Evolutionary conservation across 495 filamentous ascomycete genomes (phyloP).

Genomic region (Melanomma pulvis-pyrius): DNA sequence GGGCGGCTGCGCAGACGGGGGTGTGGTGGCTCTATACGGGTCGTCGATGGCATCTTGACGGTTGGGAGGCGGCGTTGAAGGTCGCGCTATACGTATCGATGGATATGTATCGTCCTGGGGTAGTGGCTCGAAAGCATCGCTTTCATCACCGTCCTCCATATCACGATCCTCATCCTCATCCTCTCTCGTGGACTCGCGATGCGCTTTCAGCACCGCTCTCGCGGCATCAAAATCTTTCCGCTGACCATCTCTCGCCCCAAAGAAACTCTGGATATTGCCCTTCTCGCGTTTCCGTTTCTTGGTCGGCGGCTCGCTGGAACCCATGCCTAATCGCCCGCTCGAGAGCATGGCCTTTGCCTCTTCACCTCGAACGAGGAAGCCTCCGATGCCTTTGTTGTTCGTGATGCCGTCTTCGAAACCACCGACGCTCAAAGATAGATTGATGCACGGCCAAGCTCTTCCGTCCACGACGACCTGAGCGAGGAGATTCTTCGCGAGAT

Average conservation of each 20-base stretch:
- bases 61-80: slow-evolving; percentile 3
- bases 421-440: slow-evolving; percentile 80
- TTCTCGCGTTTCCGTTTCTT: slow-evolving; percentile 40
- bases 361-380: slow-evolving; percentile 79
- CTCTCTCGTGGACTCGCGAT: slow-evolving; percentile 18
- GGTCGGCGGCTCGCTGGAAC: slow-evolving; percentile 37
- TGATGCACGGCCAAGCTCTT: slow-evolving; percentile 81
- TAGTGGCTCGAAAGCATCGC: slow-evolving; percentile 7
- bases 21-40: slow-evolving; percentile 9
- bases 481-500: slow-evolving; percentile 74
- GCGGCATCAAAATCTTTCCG: slow-evolving; percentile 32
- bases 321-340: slow-evolving; percentile 6
- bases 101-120: neutral
- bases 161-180: slow-evolving; percentile 11
- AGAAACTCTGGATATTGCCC: slow-evolving; percentile 56
- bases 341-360: slow-evolving; percentile 60
- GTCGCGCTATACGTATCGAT: neutral
- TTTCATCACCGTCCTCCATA: neutral
- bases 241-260: slow-evolving; percentile 15
- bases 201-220: slow-evolving; percentile 18
- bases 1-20: slow-evolving; percentile 30
- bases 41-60: slow-evolving; percentile 1
- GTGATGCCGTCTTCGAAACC: slow-evolving; percentile 87
- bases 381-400: slow-evolving; percentile 82
- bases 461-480: slow-evolving; percentile 77